These are phyloP conservation scores for Tothia fuscella DNA, from an alignment of 2,329 filamentous ascomycete genomes.

Conservation along the genomic window DNA sequence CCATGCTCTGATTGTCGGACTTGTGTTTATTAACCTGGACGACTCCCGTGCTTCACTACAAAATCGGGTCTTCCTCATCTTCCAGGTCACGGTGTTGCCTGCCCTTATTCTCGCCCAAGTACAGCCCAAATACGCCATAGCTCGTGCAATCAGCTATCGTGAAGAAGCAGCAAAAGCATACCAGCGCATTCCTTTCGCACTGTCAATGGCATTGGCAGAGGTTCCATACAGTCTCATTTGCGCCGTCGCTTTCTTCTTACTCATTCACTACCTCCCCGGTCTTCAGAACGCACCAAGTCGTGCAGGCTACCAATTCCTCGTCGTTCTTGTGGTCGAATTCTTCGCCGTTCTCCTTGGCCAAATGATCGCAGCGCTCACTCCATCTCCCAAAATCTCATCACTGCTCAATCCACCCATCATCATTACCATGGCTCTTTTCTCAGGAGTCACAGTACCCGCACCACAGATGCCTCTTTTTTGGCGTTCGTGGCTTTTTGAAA, in stretches of 20 bases:
- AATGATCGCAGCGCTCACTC: conserved; percentile 63
- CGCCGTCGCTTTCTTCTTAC: conserved; percentile 68
- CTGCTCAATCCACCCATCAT: conserved; percentile 74
- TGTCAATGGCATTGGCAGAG: conserved; percentile 70
- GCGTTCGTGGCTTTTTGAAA: conserved; percentile 69
- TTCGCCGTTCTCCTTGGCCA: conserved; percentile 71
- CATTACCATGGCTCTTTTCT: conserved; percentile 76
- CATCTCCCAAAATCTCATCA: conserved; percentile 64
- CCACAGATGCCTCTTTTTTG: conserved; percentile 69
- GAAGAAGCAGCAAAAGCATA: conserved; percentile 83
- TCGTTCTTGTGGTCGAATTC: conserved; percentile 69
- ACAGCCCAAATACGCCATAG: conserved; percentile 71
- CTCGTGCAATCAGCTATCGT: conserved; percentile 72
- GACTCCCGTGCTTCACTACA: conserved; percentile 66
- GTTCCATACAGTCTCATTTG: conserved; percentile 75
- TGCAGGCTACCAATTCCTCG: conserved; percentile 79
- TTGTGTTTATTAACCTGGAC: conserved; percentile 69
- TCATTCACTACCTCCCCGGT: conserved; percentile 74
- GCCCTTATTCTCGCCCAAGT: conserved; percentile 75
- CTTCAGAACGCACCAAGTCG: conserved; percentile 51
- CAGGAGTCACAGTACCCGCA: conserved; percentile 71
- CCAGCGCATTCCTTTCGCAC: conserved; percentile 63
- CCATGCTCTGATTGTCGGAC: conserved; percentile 65
- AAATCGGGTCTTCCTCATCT: conserved; percentile 79
- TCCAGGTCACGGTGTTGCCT: conserved; percentile 76